These are phyloP conservation scores for Spizellomyces sp. DNA, from an alignment of 192 early-diverging fungal genomes.

Conservation along the genomic window DNA sequence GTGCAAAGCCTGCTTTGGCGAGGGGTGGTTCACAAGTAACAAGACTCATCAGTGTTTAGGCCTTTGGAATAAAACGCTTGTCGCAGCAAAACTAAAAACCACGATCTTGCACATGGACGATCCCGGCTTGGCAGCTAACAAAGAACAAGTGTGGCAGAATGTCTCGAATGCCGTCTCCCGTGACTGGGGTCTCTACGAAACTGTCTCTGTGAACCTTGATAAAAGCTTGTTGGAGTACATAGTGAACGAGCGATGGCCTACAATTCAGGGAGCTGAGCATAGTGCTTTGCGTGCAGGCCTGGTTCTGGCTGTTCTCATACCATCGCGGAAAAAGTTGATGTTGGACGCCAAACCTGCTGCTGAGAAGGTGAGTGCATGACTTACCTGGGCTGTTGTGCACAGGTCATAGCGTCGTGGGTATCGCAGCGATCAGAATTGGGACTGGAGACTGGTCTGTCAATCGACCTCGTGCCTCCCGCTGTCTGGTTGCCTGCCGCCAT, in stretches of 20 bases:
- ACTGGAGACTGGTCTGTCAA: too few species aligned
- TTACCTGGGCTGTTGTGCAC: neutral
- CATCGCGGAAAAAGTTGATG: neutral
- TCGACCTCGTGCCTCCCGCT: too few species aligned
- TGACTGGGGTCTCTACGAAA: constrained; percentile 1
- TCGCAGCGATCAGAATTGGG: neutral
- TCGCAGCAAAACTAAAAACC: too few species aligned
- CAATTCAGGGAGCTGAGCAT: neutral
- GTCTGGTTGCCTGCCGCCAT: too few species aligned
- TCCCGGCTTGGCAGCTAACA: too few species aligned
- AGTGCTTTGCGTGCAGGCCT: neutral
- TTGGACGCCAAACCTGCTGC: neutral
- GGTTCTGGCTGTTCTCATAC: neutral
- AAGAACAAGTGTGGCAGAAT: neutral
- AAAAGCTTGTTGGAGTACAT: neutral
- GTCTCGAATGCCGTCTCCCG: neutral
- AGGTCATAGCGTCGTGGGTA: neutral
- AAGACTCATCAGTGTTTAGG: too few species aligned
- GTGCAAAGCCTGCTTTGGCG: too few species aligned
- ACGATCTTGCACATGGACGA: too few species aligned
- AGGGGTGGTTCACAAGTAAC: too few species aligned
- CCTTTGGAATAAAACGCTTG: too few species aligned
- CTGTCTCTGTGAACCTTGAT: neutral
- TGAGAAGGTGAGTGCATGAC: neutral
- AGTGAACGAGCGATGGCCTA: neutral